These are phyloP conservation scores for Eutypella sp. DNA, from an alignment of 2,329 filamentous ascomycete species.

Conservation along the genomic window DNA sequence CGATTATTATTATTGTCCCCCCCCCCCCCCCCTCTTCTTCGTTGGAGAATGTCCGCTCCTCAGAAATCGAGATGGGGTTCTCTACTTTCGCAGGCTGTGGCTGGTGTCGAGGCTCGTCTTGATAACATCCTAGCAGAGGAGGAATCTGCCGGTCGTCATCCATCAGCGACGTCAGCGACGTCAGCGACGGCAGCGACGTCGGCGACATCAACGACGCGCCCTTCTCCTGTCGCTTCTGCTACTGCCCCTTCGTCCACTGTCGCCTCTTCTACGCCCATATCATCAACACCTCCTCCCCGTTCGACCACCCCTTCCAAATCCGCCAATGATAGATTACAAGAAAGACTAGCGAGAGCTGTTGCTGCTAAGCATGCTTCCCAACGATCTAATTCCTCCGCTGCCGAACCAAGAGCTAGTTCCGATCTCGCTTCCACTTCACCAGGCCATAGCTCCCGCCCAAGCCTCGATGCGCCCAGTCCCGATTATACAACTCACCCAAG, in stretches of 20 bases:
- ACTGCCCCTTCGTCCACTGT: slow-evolving; percentile 12
- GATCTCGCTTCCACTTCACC: slow-evolving; percentile 29
- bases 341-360: slow-evolving; percentile 82
- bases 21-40: too few species aligned
- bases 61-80: slow-evolving; percentile 66
- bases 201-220: too few species aligned
- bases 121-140: slow-evolving; percentile 88
- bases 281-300: slow-evolving; percentile 13
- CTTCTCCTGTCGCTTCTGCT: not conserved
- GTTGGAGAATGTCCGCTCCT: slow-evolving; percentile 42
- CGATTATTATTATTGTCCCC: too few species aligned
- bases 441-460: slow-evolving; percentile 36
- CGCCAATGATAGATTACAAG: slow-evolving; percentile 78
- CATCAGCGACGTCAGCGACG: slow-evolving; percentile 34
- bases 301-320: slow-evolving; percentile 51
- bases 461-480: slow-evolving; percentile 29
- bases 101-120: slow-evolving; percentile 86
- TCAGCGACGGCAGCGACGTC: too few species aligned
- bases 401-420: slow-evolving; percentile 32
- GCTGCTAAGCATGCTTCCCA: slow-evolving; percentile 61
- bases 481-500: slow-evolving; percentile 7
- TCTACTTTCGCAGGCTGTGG: slow-evolving; percentile 84
- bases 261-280: slow-evolving; percentile 19
- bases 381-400: slow-evolving; percentile 38
- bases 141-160: slow-evolving; percentile 42